These are phyloP conservation scores for Ceriops decandra DNA, from an alignment of 345 rosid genomes.

Conservation along the genomic window DNA sequence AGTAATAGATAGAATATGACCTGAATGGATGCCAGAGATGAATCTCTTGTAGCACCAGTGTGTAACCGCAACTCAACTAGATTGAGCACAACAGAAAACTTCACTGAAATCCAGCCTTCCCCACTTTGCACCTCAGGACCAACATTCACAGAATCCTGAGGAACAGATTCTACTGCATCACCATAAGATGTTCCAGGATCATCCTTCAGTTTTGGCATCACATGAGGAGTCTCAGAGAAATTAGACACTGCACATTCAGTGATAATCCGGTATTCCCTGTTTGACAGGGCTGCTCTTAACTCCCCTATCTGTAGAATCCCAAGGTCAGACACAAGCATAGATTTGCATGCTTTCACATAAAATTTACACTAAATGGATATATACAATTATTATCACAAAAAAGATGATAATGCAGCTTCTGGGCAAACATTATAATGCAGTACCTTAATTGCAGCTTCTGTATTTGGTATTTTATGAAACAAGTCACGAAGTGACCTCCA, in stretches of 20 bases:
- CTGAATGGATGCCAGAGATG: slow-evolving; percentile 78
- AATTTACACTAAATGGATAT: slow-evolving; percentile 6
- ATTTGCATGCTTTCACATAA: slow-evolving; percentile 2
- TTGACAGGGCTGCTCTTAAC: slow-evolving; percentile 73
- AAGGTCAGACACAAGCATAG: slow-evolving; percentile 15
- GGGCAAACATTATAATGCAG: slow-evolving; percentile 15
- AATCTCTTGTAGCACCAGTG: slow-evolving; percentile 65
- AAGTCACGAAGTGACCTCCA: slow-evolving; percentile 84
- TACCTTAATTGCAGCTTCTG: slow-evolving; percentile 73
- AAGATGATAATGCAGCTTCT: not conserved
- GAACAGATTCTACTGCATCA: slow-evolving; percentile 41
- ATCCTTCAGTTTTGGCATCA: slow-evolving; percentile 52
- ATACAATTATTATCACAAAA: not conserved
- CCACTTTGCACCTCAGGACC: slow-evolving; percentile 31
- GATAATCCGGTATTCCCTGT: slow-evolving; percentile 82
- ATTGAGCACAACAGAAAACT: slow-evolving; percentile 66
- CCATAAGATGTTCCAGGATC: slow-evolving; percentile 40
- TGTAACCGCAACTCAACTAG: slow-evolving; percentile 72
- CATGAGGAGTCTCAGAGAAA: slow-evolving; percentile 69
- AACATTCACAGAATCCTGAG: slow-evolving; percentile 36
- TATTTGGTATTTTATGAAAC: slow-evolving; percentile 75
- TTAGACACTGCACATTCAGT: slow-evolving; percentile 85
- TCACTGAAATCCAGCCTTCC: slow-evolving; percentile 60
- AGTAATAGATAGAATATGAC: slow-evolving; percentile 28
- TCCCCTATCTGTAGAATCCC: slow-evolving; percentile 65